Evolutionary conservation across 2,329 filamentous ascomycete species (phyloP).

Genomic region (Metarhizium robertsii): DNA sequence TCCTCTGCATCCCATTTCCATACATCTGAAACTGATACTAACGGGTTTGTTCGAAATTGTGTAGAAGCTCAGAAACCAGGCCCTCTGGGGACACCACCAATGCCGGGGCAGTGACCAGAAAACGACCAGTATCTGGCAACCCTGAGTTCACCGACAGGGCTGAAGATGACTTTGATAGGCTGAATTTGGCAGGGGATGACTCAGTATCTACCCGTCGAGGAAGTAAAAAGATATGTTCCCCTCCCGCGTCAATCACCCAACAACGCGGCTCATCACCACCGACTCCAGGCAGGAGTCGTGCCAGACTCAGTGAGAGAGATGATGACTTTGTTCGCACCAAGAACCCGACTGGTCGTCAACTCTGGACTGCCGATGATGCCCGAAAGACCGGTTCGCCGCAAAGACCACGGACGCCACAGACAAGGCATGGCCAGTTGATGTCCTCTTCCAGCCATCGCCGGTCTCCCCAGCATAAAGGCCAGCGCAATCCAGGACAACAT

Average conservation of each 20-base stretch:
- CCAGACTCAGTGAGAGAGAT: constrained; percentile 6
- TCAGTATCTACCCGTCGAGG: constrained; percentile 10
- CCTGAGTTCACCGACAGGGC: not conserved
- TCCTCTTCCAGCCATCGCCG: constrained; percentile 1
- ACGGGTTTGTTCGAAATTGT: not conserved
- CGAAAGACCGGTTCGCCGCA: not conserved
- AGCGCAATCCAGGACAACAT: not conserved
- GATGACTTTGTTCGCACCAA: constrained; percentile 17
- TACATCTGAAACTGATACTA: not conserved
- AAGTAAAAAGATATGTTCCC: constrained; percentile 19
- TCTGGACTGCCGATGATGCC: constrained; percentile 19
- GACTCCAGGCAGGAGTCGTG: constrained; percentile 11
- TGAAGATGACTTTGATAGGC: constrained; percentile 6
- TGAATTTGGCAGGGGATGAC: constrained; percentile 1
- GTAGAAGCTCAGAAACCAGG: not conserved
- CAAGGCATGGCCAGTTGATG: not conserved
- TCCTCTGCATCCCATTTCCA: not conserved
- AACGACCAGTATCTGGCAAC: constrained; percentile 7
- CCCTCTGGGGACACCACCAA: not conserved
- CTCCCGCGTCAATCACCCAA: constrained; percentile 14
- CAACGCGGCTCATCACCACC: constrained; percentile 12
- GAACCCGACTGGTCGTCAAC: constrained; percentile 13
- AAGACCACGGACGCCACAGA: constrained; percentile 5
- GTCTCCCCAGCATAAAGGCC: constrained; percentile 3
- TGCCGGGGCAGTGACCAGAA: constrained; percentile 1